These are phyloP conservation scores for Sarcocystis neurona DNA, from an alignment of 169 alveolate genomes.

Conservation along the genomic window DNA sequence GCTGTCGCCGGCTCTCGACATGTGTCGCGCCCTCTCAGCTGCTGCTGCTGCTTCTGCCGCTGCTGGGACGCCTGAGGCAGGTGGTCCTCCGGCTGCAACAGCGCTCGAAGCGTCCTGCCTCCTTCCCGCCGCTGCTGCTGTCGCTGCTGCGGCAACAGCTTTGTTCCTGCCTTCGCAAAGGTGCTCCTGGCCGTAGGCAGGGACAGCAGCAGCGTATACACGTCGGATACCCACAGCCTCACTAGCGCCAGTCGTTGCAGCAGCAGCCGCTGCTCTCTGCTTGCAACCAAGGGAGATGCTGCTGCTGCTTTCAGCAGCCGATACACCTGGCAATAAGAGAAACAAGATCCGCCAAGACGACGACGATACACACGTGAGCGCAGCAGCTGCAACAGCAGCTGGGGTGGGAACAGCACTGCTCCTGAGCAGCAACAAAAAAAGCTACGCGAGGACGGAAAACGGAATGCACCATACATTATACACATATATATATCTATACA, in stretches of 20 bases:
- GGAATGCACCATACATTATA: background rate
- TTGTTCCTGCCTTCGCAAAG: background rate
- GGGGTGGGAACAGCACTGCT: too few relatives aligned
- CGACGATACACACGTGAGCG: background rate
- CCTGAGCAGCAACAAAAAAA: too few relatives aligned
- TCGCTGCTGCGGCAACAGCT: background rate
- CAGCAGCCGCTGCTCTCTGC: conserved; percentile 19
- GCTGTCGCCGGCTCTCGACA: conserved; percentile 24
- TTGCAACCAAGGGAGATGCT: background rate
- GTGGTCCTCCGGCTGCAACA: background rate
- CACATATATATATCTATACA: background rate
- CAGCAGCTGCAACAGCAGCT: too few relatives aligned
- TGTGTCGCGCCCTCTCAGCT: conserved; percentile 42
- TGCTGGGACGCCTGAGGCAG: conserved; percentile 44
- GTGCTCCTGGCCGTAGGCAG: conserved; percentile 48
- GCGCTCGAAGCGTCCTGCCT: background rate
- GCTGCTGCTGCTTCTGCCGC: conserved; percentile 48
- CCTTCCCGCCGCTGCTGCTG: background rate
- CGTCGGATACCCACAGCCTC: conserved; percentile 61
- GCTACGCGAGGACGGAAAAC: background rate
- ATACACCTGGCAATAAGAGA: conserved; percentile 30
- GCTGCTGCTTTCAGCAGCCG: conserved; percentile 22
- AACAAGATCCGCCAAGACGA: background rate
- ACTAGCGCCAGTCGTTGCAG: conserved; percentile 62
- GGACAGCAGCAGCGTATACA: conserved; percentile 45